A percentile compares a stretch with the other conserved stretches of the same genome.
Evolutionary conservation across 768 basidiomycete genomes (phyloP).

Genomic region (Leccinellum albellum): DNA sequence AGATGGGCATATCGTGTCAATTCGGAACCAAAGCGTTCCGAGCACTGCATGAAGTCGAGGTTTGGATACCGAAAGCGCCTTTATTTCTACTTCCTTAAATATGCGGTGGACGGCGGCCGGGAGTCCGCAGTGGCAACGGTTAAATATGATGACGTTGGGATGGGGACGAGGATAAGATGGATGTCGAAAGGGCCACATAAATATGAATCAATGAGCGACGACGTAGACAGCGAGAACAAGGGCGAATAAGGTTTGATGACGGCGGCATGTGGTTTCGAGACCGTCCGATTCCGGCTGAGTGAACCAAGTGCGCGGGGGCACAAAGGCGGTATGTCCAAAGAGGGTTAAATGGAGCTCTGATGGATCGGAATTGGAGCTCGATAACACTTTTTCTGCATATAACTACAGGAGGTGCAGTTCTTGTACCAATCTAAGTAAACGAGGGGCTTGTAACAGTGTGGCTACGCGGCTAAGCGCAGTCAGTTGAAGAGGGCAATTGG

Average conservation of each 20-base stretch:
- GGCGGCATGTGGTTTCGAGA: neutral
- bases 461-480: too few species aligned
- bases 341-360: conserved; percentile 13
- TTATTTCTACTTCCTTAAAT: too few species aligned
- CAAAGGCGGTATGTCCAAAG: conserved; percentile 3
- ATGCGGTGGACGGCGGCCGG: too few species aligned
- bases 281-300: neutral
- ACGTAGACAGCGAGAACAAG: neutral
- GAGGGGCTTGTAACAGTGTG: too few species aligned
- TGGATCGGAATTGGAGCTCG: neutral
- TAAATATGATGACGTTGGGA: neutral
- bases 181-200: too few species aligned
- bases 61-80: too few species aligned
- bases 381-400: too few species aligned
- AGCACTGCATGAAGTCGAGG: neutral
- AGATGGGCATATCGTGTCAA: neutral
- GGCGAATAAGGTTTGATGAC: neutral
- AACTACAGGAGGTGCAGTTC: too few species aligned
- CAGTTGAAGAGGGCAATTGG: too few species aligned
- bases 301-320: neutral
- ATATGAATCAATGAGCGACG: neutral
- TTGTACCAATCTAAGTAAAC: too few species aligned
- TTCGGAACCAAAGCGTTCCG: too few species aligned
- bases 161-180: neutral
- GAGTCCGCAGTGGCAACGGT: neutral